Conservation (phyloP, 768 basidiomycete genomes). For the Leucocoprinus birnbaumii region DNA sequence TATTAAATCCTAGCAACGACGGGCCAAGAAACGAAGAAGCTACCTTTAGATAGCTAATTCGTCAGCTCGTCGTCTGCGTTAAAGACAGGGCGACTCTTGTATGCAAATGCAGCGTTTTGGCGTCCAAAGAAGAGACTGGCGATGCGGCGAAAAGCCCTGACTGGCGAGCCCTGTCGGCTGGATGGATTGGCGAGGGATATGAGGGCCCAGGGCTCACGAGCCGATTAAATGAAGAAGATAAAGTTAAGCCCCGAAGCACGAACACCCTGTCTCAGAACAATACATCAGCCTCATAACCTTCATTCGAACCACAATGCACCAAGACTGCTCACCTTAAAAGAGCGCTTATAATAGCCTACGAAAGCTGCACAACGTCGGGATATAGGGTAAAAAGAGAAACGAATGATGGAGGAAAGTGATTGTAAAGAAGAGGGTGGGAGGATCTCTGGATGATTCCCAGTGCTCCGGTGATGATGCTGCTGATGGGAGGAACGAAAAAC, state of each 20-base stretch:
- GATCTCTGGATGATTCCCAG: background rate
- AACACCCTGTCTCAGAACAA: background rate
- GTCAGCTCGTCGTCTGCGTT: too few relatives aligned
- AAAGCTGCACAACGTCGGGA: background rate
- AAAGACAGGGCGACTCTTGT: too few relatives aligned
- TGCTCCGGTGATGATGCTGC: background rate
- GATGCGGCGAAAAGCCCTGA: background rate
- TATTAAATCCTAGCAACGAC: too few relatives aligned
- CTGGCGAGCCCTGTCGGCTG: background rate
- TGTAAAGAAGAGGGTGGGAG: background rate
- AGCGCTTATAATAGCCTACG: background rate
- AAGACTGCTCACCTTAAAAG: background rate
- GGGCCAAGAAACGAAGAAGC: too few relatives aligned
- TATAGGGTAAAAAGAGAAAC: background rate
- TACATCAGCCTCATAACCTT: background rate
- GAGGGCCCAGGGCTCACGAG: background rate
- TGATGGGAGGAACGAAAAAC: background rate
- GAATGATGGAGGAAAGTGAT: background rate
- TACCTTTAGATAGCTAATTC: too few relatives aligned
- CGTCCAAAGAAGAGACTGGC: background rate
- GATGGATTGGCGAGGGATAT: background rate
- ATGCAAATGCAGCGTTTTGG: too few relatives aligned
- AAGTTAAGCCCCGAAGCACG: constrained; percentile 5
- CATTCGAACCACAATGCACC: background rate
- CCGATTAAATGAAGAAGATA: constrained; percentile 1